Base-by-base conservation (phyloP, 2,329 filamentous ascomycete species). In the Pseudocercospora musae region DNA sequence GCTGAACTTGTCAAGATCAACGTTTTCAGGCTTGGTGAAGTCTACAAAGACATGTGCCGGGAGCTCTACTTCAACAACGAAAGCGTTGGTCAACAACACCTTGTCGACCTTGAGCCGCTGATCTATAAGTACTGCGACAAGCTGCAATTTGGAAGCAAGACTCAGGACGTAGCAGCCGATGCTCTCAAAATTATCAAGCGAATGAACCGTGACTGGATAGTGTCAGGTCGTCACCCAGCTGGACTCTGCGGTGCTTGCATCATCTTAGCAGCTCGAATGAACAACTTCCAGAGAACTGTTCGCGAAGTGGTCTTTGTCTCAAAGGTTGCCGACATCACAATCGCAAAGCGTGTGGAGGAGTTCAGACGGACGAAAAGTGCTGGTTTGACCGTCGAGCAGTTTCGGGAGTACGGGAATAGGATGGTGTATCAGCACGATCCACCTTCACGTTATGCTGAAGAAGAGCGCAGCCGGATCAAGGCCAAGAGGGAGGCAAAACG, bases 121-220 rank as follows among this genome's bases (percentile, higher is more conserved):
- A 96, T 99, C 70, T 89, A 90, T 76, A 89, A 94, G 64, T 98
- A 96, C 73, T 92, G 93, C 57, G 87, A 88, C 63, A 93, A 94
- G 74, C 88, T 99, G 57, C 94, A 99, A 73, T 99, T 99, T 71
- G 91, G 89, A 58, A 82, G 88, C 40, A 85, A 89, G 66, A 93
- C 90, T 15, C 88, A 90, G 74, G 89, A 90, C 69, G 92, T 99
- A 13, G 93, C 92, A 46, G 87, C 90, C 69, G 92, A 97, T 72
- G 95, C 95, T 6, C 88, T 93, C 60, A 87, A 90, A 59, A 89
- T 99, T 57, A 88, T 96, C 60, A 88, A 90, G 75, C 89, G 95
- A 65, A 98, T 99, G 95, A 93, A 91, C 68, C 84, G 91, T 58
- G 95, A 99, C 78, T 98, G 95, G 93, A 98, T 99, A 86, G 89